These are phyloP conservation scores for Sporothrix euskadiensis DNA, from an alignment of 2,329 filamentous ascomycete species.

Conservation along the genomic window DNA sequence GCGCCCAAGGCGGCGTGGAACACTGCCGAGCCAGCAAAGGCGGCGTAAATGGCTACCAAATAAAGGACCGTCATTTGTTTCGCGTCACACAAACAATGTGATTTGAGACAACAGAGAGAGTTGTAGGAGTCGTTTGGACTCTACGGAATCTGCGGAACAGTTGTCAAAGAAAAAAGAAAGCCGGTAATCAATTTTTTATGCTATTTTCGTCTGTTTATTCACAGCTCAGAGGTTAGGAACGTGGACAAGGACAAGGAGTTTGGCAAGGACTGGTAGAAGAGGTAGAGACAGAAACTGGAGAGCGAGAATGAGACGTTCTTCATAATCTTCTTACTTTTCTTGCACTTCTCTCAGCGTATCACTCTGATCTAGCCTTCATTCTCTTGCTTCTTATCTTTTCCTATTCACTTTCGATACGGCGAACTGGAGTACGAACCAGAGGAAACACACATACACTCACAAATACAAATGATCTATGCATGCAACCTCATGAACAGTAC, in stretches of 20 bases:
- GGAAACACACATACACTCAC: neutral
- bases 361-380: neutral
- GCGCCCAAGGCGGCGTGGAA: too few species aligned
- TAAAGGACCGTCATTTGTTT: neutral
- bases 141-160: neutral
- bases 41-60: slow-evolving; percentile 18
- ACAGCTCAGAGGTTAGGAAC: neutral
- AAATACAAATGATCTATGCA: neutral
- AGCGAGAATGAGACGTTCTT: neutral
- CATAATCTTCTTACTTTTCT: neutral
- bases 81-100: too few species aligned
- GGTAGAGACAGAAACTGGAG: neutral
- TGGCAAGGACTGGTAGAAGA: neutral
- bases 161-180: slow-evolving; percentile 20
- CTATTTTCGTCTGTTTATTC: slow-evolving; percentile 18
- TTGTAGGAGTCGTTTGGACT: neutral
- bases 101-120: too few species aligned
- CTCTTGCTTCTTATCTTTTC: neutral
- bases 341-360: neutral
- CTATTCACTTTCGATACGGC: neutral
- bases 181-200: slow-evolving; percentile 16
- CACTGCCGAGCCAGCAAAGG: slow-evolving; percentile 36
- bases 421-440: neutral
- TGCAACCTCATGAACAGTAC: neutral
- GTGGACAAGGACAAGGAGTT: neutral